Evolutionary conservation across 2,329 filamentous ascomycete genomes (phyloP), one percentile per base, ranked within the genome.

Genomic region (Fusarium circinatum): DNA sequence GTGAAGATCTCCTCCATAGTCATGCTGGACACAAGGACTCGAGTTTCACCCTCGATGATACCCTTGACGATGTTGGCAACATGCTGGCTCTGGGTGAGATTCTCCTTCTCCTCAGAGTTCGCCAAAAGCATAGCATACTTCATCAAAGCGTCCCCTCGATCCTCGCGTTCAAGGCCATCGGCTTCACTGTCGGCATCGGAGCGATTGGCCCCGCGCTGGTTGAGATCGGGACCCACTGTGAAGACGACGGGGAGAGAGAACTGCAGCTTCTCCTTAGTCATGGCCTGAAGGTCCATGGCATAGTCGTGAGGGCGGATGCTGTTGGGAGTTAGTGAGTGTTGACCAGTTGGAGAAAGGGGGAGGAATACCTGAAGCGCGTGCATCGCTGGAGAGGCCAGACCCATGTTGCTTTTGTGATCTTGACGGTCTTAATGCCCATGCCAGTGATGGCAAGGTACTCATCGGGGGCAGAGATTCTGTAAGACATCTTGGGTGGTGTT

Each of bases 1-100:
- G 91, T 92, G 82, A 95, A 95, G 67, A 97, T 93, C 82, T 96
- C 94, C 80, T 96, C 94, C 93, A 96, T 96, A n/a, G 93, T 95
- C 93, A 97, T 96, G 76, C 90, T 92, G 1, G 91, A 94, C 47
- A 97, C 93, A 60, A 97, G 90, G 11, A 94, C 92, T 66, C 94
- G 89, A 2, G 93, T 95, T 82, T 97, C 94, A 70, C 94, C 94
- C 81, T 97, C 94, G 76, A 97, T 96, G 81, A 97, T 95, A 68
- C 94, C 94, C 82, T 94, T 96, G 82, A 97, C 92, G 70, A 97
- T 97, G 75, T 93, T 93, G 78, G 93, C 92, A 22, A 96, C 91
- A 83, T 96, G 93, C 61, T 88, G 73, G 82, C 84, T 78, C 58
- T 80, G 76, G 22, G 83, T 80, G 36, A 80, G 74, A 42, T 62